These are phyloP conservation scores for Tilletia indica DNA, from an alignment of 1,284 basidiomycete species.

Conservation along the genomic window DNA sequence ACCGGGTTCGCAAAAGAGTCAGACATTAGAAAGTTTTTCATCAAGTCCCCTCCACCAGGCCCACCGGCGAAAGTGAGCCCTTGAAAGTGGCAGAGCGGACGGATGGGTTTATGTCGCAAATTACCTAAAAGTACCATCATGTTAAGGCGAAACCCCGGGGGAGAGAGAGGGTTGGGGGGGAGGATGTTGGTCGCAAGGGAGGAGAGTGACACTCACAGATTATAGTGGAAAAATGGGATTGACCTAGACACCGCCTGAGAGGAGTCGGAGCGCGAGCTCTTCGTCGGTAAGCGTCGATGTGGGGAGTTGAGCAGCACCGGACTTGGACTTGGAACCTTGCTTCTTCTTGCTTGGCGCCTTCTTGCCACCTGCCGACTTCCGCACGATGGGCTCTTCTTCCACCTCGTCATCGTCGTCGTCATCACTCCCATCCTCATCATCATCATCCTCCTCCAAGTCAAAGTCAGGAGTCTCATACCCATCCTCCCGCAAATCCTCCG, in stretches of 20 bases:
- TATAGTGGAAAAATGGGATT: background rate
- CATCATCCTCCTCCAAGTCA: conserved; percentile 30
- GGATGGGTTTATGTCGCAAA: conserved; percentile 19
- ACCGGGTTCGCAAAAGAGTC: background rate
- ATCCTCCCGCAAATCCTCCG: conserved; percentile 38
- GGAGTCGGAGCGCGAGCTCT: conserved; percentile 22
- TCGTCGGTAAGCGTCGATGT: conserved; percentile 15
- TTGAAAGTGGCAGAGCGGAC: background rate
- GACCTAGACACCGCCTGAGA: conserved; percentile 1
- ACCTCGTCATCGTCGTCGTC: conserved; percentile 25
- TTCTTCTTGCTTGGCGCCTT: background rate
- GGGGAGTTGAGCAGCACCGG: background rate
- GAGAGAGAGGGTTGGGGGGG: background rate
- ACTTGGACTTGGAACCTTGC: background rate
- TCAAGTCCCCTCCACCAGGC: conserved; percentile 17
- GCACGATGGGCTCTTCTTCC: conserved; percentile 6
- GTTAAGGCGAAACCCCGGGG: background rate
- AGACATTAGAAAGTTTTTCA: conserved; percentile 16
- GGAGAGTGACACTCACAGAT: conserved; percentile 1
- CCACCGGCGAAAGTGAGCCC: conserved; percentile 18
- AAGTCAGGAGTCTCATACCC: conserved; percentile 52
- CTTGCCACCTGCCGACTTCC: background rate
- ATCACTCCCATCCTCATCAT: conserved; percentile 15
- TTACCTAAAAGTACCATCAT: conserved; percentile 21
- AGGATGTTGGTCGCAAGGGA: too few relatives aligned